Evolutionary conservation across 768 basidiomycete species (phyloP).

Genomic region (Leucocoprinus leucothites): DNA sequence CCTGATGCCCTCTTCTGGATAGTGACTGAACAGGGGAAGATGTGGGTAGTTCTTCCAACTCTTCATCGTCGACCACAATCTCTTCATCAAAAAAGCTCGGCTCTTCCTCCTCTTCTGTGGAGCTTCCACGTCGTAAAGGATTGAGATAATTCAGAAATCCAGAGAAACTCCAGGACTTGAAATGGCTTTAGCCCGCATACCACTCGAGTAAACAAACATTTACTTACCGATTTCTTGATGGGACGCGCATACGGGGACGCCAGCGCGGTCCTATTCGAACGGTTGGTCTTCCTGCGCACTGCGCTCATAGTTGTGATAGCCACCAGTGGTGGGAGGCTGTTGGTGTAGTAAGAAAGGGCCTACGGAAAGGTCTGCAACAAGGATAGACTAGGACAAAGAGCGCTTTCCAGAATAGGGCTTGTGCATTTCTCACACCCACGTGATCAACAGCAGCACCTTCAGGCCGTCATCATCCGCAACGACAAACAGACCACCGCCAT

Average conservation of each 20-base stretch:
- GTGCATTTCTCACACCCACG: slow-evolving; percentile 22
- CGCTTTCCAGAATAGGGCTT: slow-evolving; percentile 27
- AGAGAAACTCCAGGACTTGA: slow-evolving; percentile 49
- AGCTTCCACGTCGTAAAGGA: slow-evolving; percentile 36
- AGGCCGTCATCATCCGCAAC: slow-evolving; percentile 29
- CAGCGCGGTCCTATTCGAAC: slow-evolving; percentile 31
- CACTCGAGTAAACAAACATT: slow-evolving; percentile 8
- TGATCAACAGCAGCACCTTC: slow-evolving; percentile 13
- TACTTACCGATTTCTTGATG: slow-evolving; percentile 20
- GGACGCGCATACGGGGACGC: slow-evolving; percentile 54
- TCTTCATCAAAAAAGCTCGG: not conserved
- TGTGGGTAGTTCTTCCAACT: not conserved
- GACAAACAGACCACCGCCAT: slow-evolving; percentile 28
- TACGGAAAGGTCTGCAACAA: slow-evolving; percentile 18
- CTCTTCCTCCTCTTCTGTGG: slow-evolving; percentile 16
- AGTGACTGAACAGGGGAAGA: slow-evolving; percentile 8
- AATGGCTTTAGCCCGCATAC: slow-evolving; percentile 14
- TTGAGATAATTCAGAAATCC: slow-evolving; percentile 50
- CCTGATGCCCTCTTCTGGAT: slow-evolving; percentile 16
- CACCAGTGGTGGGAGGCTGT: slow-evolving; percentile 10
- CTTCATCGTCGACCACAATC: slow-evolving; percentile 20
- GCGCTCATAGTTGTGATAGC: slow-evolving; percentile 48
- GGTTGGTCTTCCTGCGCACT: slow-evolving; percentile 36
- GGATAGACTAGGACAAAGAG: not conserved
- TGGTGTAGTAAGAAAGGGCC: slow-evolving; percentile 16